Conservation (phyloP, 1,284 basidiomycete genomes). For the Boletus calvinii region DNA sequence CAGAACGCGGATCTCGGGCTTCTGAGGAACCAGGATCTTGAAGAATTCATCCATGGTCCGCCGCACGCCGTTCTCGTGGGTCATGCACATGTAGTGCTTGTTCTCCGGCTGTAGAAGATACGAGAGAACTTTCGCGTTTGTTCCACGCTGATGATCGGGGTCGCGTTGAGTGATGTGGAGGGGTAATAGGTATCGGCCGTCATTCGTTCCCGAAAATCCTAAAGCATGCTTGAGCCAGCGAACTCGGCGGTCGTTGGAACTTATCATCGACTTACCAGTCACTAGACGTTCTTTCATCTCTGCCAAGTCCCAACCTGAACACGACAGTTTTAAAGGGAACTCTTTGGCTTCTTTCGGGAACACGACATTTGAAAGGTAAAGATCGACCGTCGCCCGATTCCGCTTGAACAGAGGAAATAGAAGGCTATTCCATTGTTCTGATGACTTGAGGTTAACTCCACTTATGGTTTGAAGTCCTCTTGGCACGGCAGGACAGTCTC, state of each 20-base stretch:
- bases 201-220: slow-evolving; percentile 62
- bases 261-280: slow-evolving; percentile 15
- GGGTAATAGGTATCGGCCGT: slow-evolving; percentile 48
- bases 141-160: slow-evolving; percentile 40
- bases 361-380: slow-evolving; percentile 41
- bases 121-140: slow-evolving; percentile 49
- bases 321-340: slow-evolving; percentile 46
- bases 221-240: slow-evolving; percentile 7
- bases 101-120: slow-evolving; percentile 47
- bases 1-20: slow-evolving; percentile 43
- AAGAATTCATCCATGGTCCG: slow-evolving; percentile 36
- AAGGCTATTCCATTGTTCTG: slow-evolving; percentile 31
- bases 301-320: slow-evolving; percentile 55
- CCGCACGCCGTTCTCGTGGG: slow-evolving; percentile 21
- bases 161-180: slow-evolving; percentile 46
- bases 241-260: background rate
- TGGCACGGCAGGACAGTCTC: slow-evolving; percentile 28
- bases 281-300: slow-evolving; percentile 33
- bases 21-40: slow-evolving; percentile 32
- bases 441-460: slow-evolving; percentile 44
- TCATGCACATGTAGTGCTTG: slow-evolving; percentile 35
- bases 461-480: slow-evolving; percentile 31
- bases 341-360: slow-evolving; percentile 40
- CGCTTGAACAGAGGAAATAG: slow-evolving; percentile 38
- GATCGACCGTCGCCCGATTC: slow-evolving; percentile 46